Percentiles rank a stretch among this genome's conserved stretches.
phyloP scores from a whole-genome alignment of 331 rosid genomes.

The Prunus yedoensis region DNA sequence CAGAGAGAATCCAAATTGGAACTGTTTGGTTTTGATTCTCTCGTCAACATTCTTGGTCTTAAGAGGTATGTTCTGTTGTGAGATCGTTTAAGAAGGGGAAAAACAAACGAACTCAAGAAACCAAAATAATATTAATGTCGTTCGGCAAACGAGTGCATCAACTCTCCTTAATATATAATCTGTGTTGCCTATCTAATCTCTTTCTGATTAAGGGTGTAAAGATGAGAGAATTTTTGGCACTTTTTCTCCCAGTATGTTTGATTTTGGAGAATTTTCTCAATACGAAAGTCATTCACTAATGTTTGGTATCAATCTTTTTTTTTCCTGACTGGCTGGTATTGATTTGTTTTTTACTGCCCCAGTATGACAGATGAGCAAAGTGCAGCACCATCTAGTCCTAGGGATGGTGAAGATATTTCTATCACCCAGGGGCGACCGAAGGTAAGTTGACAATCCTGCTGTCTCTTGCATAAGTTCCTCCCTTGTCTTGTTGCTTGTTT shows the following conservation, averaged over 20 bases:
- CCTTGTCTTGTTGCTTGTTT: slow-evolving; percentile 18
- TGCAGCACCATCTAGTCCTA: slow-evolving; percentile 83
- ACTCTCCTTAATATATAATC: neutral
- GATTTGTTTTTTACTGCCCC: slow-evolving; percentile 30
- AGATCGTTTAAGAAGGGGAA: too few relatives aligned
- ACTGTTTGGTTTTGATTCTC: slow-evolving; percentile 97
- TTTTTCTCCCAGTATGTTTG: neutral
- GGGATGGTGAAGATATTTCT: slow-evolving; percentile 83
- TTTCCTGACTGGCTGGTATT: neutral
- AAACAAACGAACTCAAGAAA: too few relatives aligned
- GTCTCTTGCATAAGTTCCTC: slow-evolving; percentile 21
- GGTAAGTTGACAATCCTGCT: slow-evolving; percentile 43
- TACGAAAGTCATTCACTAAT: neutral
- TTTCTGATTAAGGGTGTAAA: neutral
- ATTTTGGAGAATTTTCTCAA: neutral
- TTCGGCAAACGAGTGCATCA: too few relatives aligned
- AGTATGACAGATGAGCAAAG: slow-evolving; percentile 91
- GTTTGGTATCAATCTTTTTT: neutral
- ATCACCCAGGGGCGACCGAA: slow-evolving; percentile 72
- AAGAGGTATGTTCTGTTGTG: slow-evolving; percentile 54
- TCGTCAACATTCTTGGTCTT: slow-evolving; percentile 97
- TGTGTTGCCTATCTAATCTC: neutral
- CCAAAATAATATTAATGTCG: too few relatives aligned
- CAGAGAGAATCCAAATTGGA: slow-evolving; percentile 86
- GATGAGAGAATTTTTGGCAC: neutral